Percentiles rank a stretch among this genome's conserved stretches.
phyloP scores from a whole-genome alignment of 441 rosid species.

The Metrosideros polymorpha region DNA sequence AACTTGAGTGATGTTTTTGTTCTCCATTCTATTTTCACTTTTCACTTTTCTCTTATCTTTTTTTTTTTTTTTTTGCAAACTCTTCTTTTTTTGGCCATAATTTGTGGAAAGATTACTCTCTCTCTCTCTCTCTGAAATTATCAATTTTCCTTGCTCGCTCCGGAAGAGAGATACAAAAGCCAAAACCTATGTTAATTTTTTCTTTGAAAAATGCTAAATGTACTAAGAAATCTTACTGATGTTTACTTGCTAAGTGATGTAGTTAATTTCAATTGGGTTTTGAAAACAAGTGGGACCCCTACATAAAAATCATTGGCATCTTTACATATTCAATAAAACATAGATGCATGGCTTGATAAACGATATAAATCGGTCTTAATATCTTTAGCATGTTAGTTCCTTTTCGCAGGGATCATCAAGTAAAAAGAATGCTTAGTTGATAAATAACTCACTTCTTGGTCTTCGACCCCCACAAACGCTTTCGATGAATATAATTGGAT shows the following conservation, averaged over 20 bases:
- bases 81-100: neutral
- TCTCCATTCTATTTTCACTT: neutral
- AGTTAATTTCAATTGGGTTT: neutral
- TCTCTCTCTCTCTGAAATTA: neutral
- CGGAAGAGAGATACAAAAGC: neutral
- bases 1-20: rapidly evolving
- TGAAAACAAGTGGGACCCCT: neutral
- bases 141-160: neutral
- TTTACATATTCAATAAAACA: neutral
- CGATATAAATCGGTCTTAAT: neutral
- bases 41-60: no score
- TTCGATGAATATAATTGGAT: rapidly evolving
- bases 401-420: neutral
- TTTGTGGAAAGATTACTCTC: neutral
- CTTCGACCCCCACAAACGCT: neutral
- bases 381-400: neutral
- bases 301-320: neutral
- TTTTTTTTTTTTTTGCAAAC: neutral
- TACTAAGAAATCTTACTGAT: neutral
- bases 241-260: neutral
- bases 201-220: neutral
- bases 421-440: neutral
- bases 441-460: neutral
- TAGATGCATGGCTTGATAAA: neutral
- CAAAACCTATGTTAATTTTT: neutral